These are phyloP conservation scores for Termitomyces sp. DNA, from an alignment of 768 basidiomycete genomes.

Conservation along the genomic window DNA sequence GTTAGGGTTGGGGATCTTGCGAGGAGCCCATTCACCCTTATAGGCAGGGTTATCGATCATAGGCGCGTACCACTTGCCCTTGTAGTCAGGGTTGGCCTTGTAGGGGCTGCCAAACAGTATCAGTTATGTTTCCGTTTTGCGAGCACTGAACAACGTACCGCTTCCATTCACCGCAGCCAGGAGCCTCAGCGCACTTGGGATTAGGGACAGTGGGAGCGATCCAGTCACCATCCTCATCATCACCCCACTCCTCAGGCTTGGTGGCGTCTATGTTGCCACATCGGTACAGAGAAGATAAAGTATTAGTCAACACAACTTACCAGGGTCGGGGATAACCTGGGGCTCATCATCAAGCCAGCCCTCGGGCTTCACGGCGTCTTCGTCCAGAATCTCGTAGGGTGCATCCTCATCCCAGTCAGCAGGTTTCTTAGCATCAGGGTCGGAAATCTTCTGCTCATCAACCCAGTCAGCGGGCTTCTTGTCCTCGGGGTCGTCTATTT, in stretches of 20 bases:
- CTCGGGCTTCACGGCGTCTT: slow-evolving; percentile 85
- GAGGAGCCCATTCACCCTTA: slow-evolving; percentile 93
- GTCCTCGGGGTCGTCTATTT: slow-evolving; percentile 93
- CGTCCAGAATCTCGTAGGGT: slow-evolving; percentile 87
- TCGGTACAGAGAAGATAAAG: neutral
- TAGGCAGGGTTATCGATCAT: slow-evolving; percentile 96
- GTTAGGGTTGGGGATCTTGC: slow-evolving; percentile 86
- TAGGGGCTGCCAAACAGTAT: slow-evolving; percentile 49
- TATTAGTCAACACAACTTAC: slow-evolving; percentile 35
- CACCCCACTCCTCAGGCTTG: slow-evolving; percentile 99
- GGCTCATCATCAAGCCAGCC: slow-evolving; percentile 96
- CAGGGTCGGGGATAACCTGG: slow-evolving; percentile 80
- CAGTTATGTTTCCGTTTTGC: neutral
- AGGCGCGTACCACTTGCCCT: slow-evolving; percentile 97
- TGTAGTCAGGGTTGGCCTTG: slow-evolving; percentile 93
- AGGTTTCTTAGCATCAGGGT: slow-evolving; percentile 87
- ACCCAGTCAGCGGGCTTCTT: slow-evolving; percentile 93
- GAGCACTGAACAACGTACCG: slow-evolving; percentile 40
- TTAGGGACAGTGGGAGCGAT: slow-evolving; percentile 86
- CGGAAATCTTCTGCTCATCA: slow-evolving; percentile 81
- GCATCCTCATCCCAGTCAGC: slow-evolving; percentile 98
- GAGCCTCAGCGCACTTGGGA: slow-evolving; percentile 84
- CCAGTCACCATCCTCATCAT: slow-evolving; percentile 99
- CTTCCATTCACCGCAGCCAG: slow-evolving; percentile 96
- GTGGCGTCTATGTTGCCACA: slow-evolving; percentile 57